These are phyloP conservation scores for Phytophthora vignae DNA, from an alignment of 352 stramenopile genomes.

Conservation along the genomic window DNA sequence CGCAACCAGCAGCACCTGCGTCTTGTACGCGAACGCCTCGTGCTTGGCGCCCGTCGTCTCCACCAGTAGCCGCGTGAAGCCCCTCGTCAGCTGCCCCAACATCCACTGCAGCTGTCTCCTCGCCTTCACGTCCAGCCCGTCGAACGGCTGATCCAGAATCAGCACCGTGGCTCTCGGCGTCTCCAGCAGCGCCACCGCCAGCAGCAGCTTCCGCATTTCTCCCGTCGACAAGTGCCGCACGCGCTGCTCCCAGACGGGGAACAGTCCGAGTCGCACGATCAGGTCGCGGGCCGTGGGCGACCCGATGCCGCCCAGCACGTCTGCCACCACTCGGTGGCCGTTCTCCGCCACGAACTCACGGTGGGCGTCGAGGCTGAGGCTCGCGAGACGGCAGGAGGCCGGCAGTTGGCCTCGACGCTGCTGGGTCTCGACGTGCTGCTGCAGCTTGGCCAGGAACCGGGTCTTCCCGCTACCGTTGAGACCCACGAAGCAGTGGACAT, in stretches of 20 bases:
- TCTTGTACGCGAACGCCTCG: conserved; percentile 84
- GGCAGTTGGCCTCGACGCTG: conserved; percentile 31
- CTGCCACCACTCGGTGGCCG: conserved; percentile 59
- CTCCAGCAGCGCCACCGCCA: conserved; percentile 84
- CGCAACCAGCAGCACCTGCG: conserved; percentile 89
- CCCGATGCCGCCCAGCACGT: conserved; percentile 77
- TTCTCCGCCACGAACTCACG: conserved; percentile 73
- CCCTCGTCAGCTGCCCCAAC: conserved; percentile 82
- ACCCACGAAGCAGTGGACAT: conserved; percentile 78
- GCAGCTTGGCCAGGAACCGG: conserved; percentile 57
- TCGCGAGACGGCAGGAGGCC: conserved; percentile 44
- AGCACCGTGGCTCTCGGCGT: conserved; percentile 80
- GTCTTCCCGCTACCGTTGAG: conserved; percentile 80
- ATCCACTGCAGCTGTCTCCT: conserved; percentile 85
- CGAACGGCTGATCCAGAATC: conserved; percentile 94
- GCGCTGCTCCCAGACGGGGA: conserved; percentile 82
- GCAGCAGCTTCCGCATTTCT: conserved; percentile 93
- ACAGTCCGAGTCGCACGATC: conserved; percentile 93
- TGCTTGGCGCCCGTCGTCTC: conserved; percentile 83
- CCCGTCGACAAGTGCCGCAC: conserved; percentile 92
- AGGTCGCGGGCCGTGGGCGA: conserved; percentile 85
- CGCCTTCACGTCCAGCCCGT: conserved; percentile 91
- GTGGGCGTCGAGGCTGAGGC: conserved; percentile 89
- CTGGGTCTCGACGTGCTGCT: conserved; percentile 39
- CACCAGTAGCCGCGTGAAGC: conserved; percentile 91